Conservation (phyloP, 441 rosid genomes). For the Adansonia grandidieri region DNA sequence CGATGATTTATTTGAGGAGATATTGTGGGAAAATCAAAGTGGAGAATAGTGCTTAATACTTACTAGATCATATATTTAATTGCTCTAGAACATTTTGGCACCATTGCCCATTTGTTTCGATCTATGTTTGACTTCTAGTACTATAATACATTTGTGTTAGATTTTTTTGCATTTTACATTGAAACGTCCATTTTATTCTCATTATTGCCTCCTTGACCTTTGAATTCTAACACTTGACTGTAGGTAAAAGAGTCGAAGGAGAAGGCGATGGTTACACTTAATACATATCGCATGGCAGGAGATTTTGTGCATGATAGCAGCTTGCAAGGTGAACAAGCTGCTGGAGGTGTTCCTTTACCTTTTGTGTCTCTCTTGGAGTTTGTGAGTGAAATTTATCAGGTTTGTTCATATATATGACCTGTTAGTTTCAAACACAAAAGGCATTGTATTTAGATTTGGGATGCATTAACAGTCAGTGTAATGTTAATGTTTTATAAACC, state of each 20-base stretch:
- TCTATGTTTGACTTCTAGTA: neutral
- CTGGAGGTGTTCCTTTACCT: constrained; percentile 50
- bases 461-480: neutral
- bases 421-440: neutral
- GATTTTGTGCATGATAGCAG: constrained; percentile 59
- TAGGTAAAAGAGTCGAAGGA: constrained; percentile 96
- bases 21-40: neutral
- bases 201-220: constrained; percentile 31
- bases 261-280: constrained; percentile 76
- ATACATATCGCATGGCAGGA: constrained; percentile 58
- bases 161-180: neutral
- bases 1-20: constrained; percentile 7
- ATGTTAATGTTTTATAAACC: constrained; percentile 19
- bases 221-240: constrained; percentile 32
- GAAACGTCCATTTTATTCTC: constrained; percentile 15
- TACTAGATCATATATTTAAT: constrained; percentile 9
- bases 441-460: constrained; percentile 4
- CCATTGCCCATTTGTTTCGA: constrained; percentile 3
- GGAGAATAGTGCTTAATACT: neutral
- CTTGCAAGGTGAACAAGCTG: constrained; percentile 58
- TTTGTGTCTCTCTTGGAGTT: constrained; percentile 92
- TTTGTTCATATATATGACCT: constrained; percentile 34
- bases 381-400: constrained; percentile 94
- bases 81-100: neutral
- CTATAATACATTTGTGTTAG: neutral